phyloP scores from a whole-genome alignment of 352 stramenopile genomes.

The Labyrinthula sp. region DNA sequence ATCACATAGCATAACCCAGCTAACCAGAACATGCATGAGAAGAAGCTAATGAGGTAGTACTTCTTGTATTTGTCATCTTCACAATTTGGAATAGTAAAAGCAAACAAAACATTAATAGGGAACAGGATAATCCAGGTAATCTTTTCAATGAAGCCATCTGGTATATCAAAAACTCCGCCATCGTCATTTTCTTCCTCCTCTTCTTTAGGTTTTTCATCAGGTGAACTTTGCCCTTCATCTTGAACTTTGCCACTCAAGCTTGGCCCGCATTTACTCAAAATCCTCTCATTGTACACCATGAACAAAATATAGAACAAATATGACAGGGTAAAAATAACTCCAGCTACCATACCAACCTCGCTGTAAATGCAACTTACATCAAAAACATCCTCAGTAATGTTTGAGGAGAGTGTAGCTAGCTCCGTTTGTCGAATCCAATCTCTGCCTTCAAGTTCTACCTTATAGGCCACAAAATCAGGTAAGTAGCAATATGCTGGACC shows the following conservation, averaged over 20 bases:
- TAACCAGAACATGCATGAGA: slow-evolving; percentile 38
- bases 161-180: slow-evolving; percentile 3
- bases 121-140: slow-evolving; percentile 18
- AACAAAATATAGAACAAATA: slow-evolving; percentile 24
- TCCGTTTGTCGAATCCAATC: slow-evolving; percentile 5
- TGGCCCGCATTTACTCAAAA: slow-evolving; percentile 5
- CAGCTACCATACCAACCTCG: slow-evolving; percentile 3
- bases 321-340: slow-evolving; percentile 1
- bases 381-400: neutral
- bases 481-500: slow-evolving; percentile 7
- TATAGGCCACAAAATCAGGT: slow-evolving; percentile 11
- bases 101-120: neutral
- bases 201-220: neutral
- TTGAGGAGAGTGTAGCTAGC: slow-evolving; percentile 2
- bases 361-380: slow-evolving; percentile 18
- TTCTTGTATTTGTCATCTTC: slow-evolving; percentile 10
- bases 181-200: slow-evolving; percentile 27
- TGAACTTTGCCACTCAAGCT: slow-evolving; percentile 11
- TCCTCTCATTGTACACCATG: slow-evolving; percentile 17
- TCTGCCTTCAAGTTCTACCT: neutral
- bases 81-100: slow-evolving; percentile 17
- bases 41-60: slow-evolving; percentile 31
- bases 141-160: slow-evolving; percentile 2
- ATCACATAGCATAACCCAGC: slow-evolving; percentile 34
- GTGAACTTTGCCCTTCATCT: slow-evolving; percentile 1